phyloP scores from a whole-genome alignment of 2,329 filamentous ascomycete genomes.

The Parafenestella ontariensis region DNA sequence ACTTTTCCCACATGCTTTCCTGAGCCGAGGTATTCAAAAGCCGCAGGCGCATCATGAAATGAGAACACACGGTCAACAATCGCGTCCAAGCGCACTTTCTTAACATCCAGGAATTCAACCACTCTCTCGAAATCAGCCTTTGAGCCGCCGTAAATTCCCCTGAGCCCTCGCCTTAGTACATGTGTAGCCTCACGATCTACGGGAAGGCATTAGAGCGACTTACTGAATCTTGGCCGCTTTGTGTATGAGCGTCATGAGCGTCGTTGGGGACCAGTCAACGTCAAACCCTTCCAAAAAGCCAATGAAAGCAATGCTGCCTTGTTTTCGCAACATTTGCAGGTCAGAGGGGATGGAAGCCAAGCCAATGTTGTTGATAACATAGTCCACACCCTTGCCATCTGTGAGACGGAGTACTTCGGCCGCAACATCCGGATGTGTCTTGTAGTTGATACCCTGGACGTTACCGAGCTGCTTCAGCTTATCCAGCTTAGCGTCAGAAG shows the following conservation, averaged over 20 bases:
- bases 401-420: conserved; percentile 59
- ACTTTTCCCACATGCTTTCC: conserved; percentile 47
- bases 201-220: conserved; percentile 4
- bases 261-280: conserved; percentile 13
- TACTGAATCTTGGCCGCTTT: conserved; percentile 32
- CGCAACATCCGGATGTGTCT: conserved; percentile 61
- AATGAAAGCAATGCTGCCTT: conserved; percentile 31
- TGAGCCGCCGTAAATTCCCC: conserved; percentile 66
- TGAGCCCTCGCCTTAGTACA: conserved; percentile 33
- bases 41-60: conserved; percentile 43
- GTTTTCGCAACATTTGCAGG: conserved; percentile 18
- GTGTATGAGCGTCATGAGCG: conserved; percentile 23
- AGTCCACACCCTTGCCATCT: conserved; percentile 50
- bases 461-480: conserved; percentile 51
- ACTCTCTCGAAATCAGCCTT: conserved; percentile 56
- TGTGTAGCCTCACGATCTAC: background rate
- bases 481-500: conserved; percentile 60
- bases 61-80: conserved; percentile 45
- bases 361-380: conserved; percentile 53
- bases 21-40: conserved; percentile 44
- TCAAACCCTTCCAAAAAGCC: conserved; percentile 30
- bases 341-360: conserved; percentile 21
- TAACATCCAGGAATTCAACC: conserved; percentile 41
- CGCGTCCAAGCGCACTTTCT: conserved; percentile 34
- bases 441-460: conserved; percentile 64